These are phyloP conservation scores for Vigna radiata DNA, from an alignment of 306 rosid genomes.

Conservation along the genomic window DNA sequence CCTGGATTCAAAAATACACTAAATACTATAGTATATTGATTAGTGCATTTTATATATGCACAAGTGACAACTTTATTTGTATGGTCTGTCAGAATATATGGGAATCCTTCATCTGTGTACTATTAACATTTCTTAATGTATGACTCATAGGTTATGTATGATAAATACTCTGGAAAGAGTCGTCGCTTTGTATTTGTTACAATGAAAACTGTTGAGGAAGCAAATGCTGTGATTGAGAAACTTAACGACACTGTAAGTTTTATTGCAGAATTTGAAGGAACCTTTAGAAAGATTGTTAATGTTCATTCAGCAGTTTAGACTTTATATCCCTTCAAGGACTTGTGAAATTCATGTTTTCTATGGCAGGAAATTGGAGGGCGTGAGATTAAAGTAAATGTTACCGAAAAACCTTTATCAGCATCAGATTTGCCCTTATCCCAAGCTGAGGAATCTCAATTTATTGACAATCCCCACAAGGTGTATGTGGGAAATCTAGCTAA, in stretches of 20 bases:
- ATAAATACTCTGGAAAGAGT: constrained; percentile 89
- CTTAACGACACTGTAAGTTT: constrained; percentile 85
- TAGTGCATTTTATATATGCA: constrained; percentile 1
- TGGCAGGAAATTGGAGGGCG: constrained; percentile 87
- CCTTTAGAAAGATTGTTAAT: constrained; percentile 6
- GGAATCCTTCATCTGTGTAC: neutral
- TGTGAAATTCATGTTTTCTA: constrained; percentile 37
- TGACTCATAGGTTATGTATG: constrained; percentile 85
- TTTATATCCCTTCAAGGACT: constrained; percentile 27
- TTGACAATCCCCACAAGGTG: constrained; percentile 91
- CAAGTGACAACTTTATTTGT: constrained; percentile 19
- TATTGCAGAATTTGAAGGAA: constrained; percentile 15
- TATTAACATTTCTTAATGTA: constrained; percentile 29
- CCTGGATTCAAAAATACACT: neutral
- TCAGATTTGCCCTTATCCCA: constrained; percentile 56
- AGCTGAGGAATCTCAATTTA: constrained; percentile 73
- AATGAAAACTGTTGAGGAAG: constrained; percentile 83
- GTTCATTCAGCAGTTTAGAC: neutral
- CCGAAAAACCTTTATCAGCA: constrained; percentile 74
- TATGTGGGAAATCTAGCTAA: constrained; percentile 94
- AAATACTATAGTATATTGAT: neutral
- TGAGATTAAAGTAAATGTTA: constrained; percentile 79
- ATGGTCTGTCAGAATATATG: constrained; percentile 1
- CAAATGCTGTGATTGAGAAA: constrained; percentile 77
- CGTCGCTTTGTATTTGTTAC: constrained; percentile 93